These are phyloP conservation scores for Amylostereum chailletii DNA, from an alignment of 1,284 basidiomycete genomes.

Conservation along the genomic window DNA sequence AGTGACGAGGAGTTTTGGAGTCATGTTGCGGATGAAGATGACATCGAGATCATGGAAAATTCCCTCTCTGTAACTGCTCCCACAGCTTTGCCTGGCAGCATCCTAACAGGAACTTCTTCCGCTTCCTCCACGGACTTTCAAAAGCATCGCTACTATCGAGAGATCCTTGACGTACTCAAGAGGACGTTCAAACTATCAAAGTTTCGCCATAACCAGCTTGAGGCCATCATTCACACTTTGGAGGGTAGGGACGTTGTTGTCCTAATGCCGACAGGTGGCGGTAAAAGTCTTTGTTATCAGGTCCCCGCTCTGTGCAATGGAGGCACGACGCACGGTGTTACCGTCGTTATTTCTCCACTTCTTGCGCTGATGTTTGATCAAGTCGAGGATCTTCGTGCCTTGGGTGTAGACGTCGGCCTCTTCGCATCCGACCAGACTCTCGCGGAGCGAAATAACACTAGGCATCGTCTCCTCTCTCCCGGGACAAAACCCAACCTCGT, in stretches of 20 bases:
- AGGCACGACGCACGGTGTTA: slow-evolving; percentile 75
- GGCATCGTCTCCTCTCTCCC: slow-evolving; percentile 28
- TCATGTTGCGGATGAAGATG: slow-evolving; percentile 3
- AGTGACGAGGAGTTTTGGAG: not conserved
- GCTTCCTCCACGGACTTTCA: slow-evolving; percentile 6
- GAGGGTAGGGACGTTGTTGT: slow-evolving; percentile 86
- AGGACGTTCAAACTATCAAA: slow-evolving; percentile 57
- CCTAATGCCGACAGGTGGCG: slow-evolving; percentile 95
- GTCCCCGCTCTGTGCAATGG: slow-evolving; percentile 78
- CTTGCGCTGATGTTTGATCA: slow-evolving; percentile 91
- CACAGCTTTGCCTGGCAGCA: not conserved
- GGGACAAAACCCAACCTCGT: slow-evolving; percentile 54
- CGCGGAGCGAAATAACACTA: slow-evolving; percentile 29
- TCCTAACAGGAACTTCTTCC: not conserved
- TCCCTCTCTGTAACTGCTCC: not conserved
- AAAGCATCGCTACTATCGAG: slow-evolving; percentile 35
- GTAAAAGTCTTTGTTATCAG: slow-evolving; percentile 83
- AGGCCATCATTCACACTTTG: slow-evolving; percentile 80
- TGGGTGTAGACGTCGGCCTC: slow-evolving; percentile 64
- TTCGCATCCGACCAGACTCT: slow-evolving; percentile 58
- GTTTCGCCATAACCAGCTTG: slow-evolving; percentile 83
- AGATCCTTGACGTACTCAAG: slow-evolving; percentile 57
- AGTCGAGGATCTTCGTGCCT: slow-evolving; percentile 60
- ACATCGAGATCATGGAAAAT: slow-evolving; percentile 2
- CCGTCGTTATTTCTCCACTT: slow-evolving; percentile 87